Evolutionary conservation across 441 rosid species (phyloP).

Genomic region (Adansonia rubrostipa): DNA sequence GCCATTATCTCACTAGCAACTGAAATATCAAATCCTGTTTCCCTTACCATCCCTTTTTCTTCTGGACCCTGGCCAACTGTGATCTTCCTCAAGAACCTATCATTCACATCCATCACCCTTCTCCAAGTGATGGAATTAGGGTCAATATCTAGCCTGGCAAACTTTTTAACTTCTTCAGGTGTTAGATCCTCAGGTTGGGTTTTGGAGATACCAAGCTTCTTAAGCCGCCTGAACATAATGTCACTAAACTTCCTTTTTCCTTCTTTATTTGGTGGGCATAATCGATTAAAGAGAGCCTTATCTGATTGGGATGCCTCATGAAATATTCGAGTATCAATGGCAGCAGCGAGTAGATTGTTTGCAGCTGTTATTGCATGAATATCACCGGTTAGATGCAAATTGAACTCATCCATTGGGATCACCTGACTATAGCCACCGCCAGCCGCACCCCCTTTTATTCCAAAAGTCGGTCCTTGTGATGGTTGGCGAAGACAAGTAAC

Average conservation of each 20-base stretch:
- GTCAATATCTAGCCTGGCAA: conserved; percentile 91
- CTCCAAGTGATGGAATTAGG: conserved; percentile 91
- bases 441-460: conserved; percentile 99
- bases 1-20: conserved; percentile 99
- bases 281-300: conserved; percentile 87
- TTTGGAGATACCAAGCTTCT: conserved; percentile 85
- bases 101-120: conserved; percentile 98
- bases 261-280: conserved; percentile 87
- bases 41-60: conserved; percentile 95
- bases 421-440: conserved; percentile 99
- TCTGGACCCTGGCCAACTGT: conserved; percentile 93
- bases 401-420: conserved; percentile 99
- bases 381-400: conserved; percentile 96
- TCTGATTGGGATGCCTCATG: conserved; percentile 91
- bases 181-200: conserved; percentile 86
- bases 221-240: conserved; percentile 84
- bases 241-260: conserved; percentile 77
- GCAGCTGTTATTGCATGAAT: conserved; percentile 99
- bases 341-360: conserved; percentile 98
- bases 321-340: conserved; percentile 92
- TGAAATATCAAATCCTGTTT: conserved; percentile 92
- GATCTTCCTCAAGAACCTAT: conserved; percentile 89
- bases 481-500: conserved; percentile 97
- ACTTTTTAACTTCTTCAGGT: conserved; percentile 70
- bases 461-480: conserved; percentile 99